Percentiles rank a stretch among this genome's conserved stretches.
These are phyloP conservation scores for Rhinocladiella mackenziei DNA, from an alignment of 2,329 filamentous ascomycete genomes.

Conservation along the genomic window DNA sequence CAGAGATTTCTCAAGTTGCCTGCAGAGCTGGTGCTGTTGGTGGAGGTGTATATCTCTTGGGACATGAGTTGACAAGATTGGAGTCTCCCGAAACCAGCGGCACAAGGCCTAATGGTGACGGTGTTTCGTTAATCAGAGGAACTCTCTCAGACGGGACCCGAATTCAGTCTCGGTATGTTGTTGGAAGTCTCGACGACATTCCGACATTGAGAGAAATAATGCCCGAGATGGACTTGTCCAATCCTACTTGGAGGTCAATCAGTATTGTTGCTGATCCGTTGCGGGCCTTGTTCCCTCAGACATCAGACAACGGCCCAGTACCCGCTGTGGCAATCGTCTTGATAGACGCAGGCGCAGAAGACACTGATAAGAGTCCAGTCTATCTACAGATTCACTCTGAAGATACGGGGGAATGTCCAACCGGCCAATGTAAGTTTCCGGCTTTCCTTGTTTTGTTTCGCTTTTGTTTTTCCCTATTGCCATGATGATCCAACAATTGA, in stretches of 20 bases:
- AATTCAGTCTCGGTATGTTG: conserved; percentile 37
- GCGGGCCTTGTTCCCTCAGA: conserved; percentile 61
- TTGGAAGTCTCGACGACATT: conserved; percentile 40
- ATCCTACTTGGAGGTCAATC: conserved; percentile 43
- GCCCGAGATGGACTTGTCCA: neutral
- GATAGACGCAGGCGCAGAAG: conserved; percentile 34
- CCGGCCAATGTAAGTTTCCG: conserved; percentile 77
- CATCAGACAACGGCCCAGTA: conserved; percentile 68
- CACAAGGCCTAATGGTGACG: conserved; percentile 16
- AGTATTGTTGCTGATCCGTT: conserved; percentile 66
- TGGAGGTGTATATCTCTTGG: conserved; percentile 83
- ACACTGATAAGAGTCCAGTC: conserved; percentile 45
- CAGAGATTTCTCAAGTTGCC: conserved; percentile 85
- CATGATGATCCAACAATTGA: conserved; percentile 76
- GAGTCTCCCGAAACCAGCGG: conserved; percentile 1
- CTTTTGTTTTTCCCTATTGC: conserved; percentile 23
- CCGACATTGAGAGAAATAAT: conserved; percentile 8
- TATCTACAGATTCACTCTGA: conserved; percentile 72
- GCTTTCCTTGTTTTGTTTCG: no score
- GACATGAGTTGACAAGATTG: conserved; percentile 56
- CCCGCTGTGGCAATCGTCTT: conserved; percentile 62
- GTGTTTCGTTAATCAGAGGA: conserved; percentile 30
- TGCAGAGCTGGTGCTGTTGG: conserved; percentile 89
- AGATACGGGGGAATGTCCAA: conserved; percentile 87
- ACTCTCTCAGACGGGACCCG: conserved; percentile 38